Conservation (phyloP, 2,329 filamentous ascomycete species). For the Geosmithia putterillii region DNA sequence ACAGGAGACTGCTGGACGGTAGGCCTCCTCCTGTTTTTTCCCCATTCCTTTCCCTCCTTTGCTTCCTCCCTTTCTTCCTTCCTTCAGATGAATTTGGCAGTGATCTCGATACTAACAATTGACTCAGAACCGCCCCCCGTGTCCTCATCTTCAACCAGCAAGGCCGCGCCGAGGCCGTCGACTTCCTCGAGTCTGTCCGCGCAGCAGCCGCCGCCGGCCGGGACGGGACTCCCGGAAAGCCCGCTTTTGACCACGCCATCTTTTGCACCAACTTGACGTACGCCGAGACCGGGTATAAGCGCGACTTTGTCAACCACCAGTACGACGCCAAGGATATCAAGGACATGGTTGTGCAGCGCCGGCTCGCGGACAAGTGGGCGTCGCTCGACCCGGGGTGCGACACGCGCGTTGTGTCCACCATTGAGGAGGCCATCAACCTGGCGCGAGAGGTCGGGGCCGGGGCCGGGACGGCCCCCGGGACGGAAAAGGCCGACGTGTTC, state of each 20-base stretch:
- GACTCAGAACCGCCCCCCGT: constrained; percentile 20
- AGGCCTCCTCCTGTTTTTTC: constrained; percentile 3
- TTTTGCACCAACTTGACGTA: constrained; percentile 71
- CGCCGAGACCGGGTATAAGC: constrained; percentile 35
- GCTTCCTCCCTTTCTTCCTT: not conserved
- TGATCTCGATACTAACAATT: too few relatives aligned
- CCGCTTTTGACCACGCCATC: constrained; percentile 57
- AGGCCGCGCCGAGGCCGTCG: constrained; percentile 38
- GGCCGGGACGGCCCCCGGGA: too few relatives aligned
- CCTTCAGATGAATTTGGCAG: too few relatives aligned
- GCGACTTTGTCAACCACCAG: constrained; percentile 45
- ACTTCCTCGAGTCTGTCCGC: constrained; percentile 37
- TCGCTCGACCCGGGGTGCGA: constrained; percentile 31
- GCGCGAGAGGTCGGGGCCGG: constrained; percentile 21
- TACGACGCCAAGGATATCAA: constrained; percentile 37
- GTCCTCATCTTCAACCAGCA: constrained; percentile 84
- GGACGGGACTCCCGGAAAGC: constrained; percentile 4
- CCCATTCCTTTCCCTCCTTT: not conserved
- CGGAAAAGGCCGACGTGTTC: constrained; percentile 27
- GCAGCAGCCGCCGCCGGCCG: constrained; percentile 16
- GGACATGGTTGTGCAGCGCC: constrained; percentile 38
- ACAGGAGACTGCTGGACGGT: constrained; percentile 24
- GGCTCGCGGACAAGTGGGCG: constrained; percentile 38
- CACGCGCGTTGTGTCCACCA: constrained; percentile 35
- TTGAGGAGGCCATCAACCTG: constrained; percentile 41